Evolutionary conservation across 352 stramenopile genomes (phyloP), one percentile per base, ranked within the genome.

Genomic region (Phytophthora syringae): DNA sequence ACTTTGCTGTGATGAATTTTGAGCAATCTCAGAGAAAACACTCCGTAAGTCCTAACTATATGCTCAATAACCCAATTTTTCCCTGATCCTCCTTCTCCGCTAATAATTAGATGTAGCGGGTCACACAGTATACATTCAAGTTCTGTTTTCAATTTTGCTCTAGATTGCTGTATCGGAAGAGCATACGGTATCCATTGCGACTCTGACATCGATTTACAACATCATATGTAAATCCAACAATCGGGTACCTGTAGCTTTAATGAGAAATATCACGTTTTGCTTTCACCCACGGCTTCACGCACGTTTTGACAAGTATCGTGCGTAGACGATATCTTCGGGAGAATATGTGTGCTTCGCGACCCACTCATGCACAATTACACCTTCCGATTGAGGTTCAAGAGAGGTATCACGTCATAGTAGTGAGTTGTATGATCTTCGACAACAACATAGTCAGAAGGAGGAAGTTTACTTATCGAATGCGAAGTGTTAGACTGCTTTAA

Each of bases 131-230:
- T 16, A 13, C 32, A 37, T 15, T 10, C 32, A n/a, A 39, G 4
- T 39, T 39, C 10, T 5, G 9, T 12, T n/a, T 16, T 39, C 13
- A 39, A 16, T n/a, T 40, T 27, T 52, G 20, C 52, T 60, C n/a
- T 50, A 34, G 44, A 54, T 13, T 53, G 55, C 16, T 39, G 3
- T 44, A 63, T 63, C 16, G 20, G 25, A 9, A 63, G 30, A 16
- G 44, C 32, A 32, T 50, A 63, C 6, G 34, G 34, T n/a, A 37
- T 18, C 55, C 55, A 63, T n/a, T 55, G 55, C 4, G 44, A 63
- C 9, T 63, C 55, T 6, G 15, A 15, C 32, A 51, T 54, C 18
- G 28, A 22, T 22, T 50, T 13, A 7, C 6, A 7, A 16, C 32
- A 39, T 16, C 32, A 5, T 5, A 37, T 37, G 32, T 37, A 39